A percentile compares a stretch with the other conserved stretches of the same genome.
These are phyloP conservation scores for Pyrenochaeta sp. DNA, from an alignment of 2,329 filamentous ascomycete genomes.

Conservation along the genomic window DNA sequence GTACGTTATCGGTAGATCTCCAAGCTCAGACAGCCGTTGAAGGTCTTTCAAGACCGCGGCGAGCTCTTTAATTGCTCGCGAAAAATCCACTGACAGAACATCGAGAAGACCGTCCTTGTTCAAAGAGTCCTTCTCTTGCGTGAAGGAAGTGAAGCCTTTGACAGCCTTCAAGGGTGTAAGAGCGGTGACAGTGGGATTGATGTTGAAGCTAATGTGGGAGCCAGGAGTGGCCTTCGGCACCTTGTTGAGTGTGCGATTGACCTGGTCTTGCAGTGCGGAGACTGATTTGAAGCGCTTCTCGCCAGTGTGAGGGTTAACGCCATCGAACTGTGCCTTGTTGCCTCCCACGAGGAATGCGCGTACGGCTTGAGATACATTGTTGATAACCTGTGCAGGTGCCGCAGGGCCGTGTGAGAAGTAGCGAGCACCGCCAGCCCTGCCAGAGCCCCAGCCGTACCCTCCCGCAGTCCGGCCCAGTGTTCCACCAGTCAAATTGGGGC, in stretches of 20 bases:
- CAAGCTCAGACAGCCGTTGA: constrained; percentile 76
- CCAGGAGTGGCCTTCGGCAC: constrained; percentile 70
- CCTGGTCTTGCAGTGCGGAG: constrained; percentile 77
- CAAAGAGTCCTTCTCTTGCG: constrained; percentile 64
- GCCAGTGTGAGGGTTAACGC: constrained; percentile 71
- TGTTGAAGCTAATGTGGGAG: constrained; percentile 85
- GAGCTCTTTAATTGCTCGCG: constrained; percentile 83
- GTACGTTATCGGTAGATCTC: constrained; percentile 83
- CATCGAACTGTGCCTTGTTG: constrained; percentile 87
- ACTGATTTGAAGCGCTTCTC: constrained; percentile 82
- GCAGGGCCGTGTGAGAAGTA: constrained; percentile 92
- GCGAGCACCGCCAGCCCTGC: constrained; percentile 73
- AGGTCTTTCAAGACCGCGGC: constrained; percentile 82
- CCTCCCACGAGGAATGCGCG: constrained; percentile 93
- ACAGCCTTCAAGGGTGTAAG: constrained; percentile 75
- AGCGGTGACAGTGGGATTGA: constrained; percentile 90
- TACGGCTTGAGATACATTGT: constrained; percentile 93
- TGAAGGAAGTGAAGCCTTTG: constrained; percentile 57
- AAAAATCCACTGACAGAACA: constrained; percentile 86
- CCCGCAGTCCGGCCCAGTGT: constrained; percentile 84
- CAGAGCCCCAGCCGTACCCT: constrained; percentile 82
- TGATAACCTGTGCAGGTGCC: constrained; percentile 86
- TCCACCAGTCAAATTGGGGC: constrained; percentile 91
- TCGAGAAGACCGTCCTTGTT: constrained; percentile 87
- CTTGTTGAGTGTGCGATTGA: constrained; percentile 71